Evolutionary conservation across 2,329 filamentous ascomycete species (phyloP), one percentile per base, ranked within the genome.

Genomic region (Colletotrichum sp.): DNA sequence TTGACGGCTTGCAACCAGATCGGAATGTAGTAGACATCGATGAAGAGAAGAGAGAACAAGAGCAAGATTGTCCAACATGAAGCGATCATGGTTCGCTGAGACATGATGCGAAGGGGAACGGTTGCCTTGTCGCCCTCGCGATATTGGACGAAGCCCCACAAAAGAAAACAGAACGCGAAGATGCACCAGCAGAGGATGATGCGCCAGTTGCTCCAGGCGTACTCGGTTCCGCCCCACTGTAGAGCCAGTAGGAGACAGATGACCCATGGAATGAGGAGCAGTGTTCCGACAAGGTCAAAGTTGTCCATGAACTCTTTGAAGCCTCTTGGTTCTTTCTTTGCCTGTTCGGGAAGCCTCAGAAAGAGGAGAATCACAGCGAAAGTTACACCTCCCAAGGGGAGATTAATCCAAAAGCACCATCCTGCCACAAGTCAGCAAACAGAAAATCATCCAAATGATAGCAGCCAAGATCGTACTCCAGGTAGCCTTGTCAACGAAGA

Each of bases 91-190:
- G 18, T 60, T 15, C 8, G 65, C 10, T 76, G 55, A 6, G 21
- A 89, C 36, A 91, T 88, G 64, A 90, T 85, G n/a, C 82, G 83
- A 12, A 85, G 82, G 80, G 84, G 86, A 71, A 80, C 83, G 88
- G 90, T 92, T 3, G 89, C 67, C 69, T 89, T 88, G 30, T 87
- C 81, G 34, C 86, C 84, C 10, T 90, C 90, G 12, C 89, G 90
- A 86, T 88, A 92, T 78, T 92, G 87, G 4, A 92, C 84, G 16
- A 92, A 82, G 16, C 91, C 83, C 78, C 86, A 89, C 72, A 90
- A 81, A 55, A 91, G 85, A 36, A 87, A 86, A 1, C 90, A 88
- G 28, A 90, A 84, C 78, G 91, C 86, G 74, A 90, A 82, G n/a
- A 82, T 80, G 4, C 87, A 87, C 28, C 90, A 89, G 13, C 86